Evolutionary conservation across 768 basidiomycete species (phyloP), one percentile per base, ranked within the genome.

Genomic region (Lactarius evosmus): DNA sequence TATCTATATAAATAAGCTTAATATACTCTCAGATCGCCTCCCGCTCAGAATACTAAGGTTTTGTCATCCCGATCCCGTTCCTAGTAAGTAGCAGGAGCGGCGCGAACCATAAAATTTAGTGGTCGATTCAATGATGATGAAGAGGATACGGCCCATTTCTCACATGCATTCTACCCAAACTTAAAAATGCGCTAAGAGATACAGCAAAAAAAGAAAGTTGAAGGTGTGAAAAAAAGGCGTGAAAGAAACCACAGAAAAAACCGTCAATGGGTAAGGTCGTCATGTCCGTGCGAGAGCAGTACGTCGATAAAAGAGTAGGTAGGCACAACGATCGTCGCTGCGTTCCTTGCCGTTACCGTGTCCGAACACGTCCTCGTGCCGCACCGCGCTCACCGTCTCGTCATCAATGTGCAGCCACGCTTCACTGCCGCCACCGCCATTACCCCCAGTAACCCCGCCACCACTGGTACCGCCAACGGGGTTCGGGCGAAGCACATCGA

Each of bases 361-460:
- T 66, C 77, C 78, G 71, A 92, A 92, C 62, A 93, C 91, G 70
- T 93, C 91, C 44, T 86, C 86, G 1, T 80, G 74, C 27, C 81
- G 77, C 46, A 96, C 82, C 69, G 91, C 85, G 36, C 86, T 86
- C 29, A 95, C 88, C 11, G 87, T 77, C 74, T 97, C 95, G 71
- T 98, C 96, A 74, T 98, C 95, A 58, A 98, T 89, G 56, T 95
- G 86, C 65, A 97, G 80, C 96, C 96, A 98, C 11, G 84, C 87
- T 62, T 90, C 86, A 6, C 81, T 79, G 2, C 79, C 76, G 40
- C 75, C 72, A 30, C 71, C 70, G 60, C 66, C 71, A 22, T 38
- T 33, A 36, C 12, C 49, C 11, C 36, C 16, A 9, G 22, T 44
- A 27, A 52, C 41, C 25, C 29, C 33, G 16, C 30, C 22, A 3